Conservation (phyloP, 1,284 basidiomycete species). For the Wallemia mellicola region DNA sequence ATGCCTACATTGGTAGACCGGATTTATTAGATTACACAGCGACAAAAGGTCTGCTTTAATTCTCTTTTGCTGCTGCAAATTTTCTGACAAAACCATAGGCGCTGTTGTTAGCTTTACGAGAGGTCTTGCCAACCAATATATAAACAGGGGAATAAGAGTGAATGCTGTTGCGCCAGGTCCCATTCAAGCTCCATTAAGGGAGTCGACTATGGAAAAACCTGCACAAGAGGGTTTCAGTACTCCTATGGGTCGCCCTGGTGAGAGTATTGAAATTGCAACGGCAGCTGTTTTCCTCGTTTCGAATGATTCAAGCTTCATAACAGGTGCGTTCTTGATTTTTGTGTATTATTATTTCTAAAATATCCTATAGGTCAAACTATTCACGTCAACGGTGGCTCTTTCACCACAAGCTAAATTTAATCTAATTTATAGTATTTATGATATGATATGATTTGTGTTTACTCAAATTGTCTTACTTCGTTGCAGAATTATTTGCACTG, state of each 20-base stretch:
- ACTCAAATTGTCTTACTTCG: not conserved
- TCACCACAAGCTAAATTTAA: not conserved
- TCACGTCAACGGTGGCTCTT: conserved; percentile 6
- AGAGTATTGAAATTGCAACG: conserved; percentile 27
- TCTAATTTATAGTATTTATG: not conserved
- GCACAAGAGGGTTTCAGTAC: conserved; percentile 20
- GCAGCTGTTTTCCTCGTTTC: conserved; percentile 25
- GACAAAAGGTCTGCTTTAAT: no score
- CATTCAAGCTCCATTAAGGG: conserved; percentile 23
- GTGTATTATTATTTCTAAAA: not conserved
- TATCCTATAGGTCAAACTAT: conserved; percentile 2
- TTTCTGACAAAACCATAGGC: no score
- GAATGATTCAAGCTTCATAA: conserved; percentile 25
- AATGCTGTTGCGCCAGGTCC: conserved; percentile 25
- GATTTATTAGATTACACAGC: conserved; percentile 26
- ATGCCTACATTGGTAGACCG: conserved; percentile 24
- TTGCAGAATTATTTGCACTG: not conserved
- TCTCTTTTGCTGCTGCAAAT: no score
- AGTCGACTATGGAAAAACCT: conserved; percentile 23
- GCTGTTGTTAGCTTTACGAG: conserved; percentile 22
- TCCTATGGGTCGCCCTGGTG: conserved; percentile 24
- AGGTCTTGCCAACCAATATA: conserved; percentile 25
- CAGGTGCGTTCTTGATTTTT: conserved; percentile 11
- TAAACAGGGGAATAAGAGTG: conserved; percentile 24
- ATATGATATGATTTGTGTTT: not conserved